Conservation (phyloP, 176 grass and related monocot species). For the Oryza nivara region DNA sequence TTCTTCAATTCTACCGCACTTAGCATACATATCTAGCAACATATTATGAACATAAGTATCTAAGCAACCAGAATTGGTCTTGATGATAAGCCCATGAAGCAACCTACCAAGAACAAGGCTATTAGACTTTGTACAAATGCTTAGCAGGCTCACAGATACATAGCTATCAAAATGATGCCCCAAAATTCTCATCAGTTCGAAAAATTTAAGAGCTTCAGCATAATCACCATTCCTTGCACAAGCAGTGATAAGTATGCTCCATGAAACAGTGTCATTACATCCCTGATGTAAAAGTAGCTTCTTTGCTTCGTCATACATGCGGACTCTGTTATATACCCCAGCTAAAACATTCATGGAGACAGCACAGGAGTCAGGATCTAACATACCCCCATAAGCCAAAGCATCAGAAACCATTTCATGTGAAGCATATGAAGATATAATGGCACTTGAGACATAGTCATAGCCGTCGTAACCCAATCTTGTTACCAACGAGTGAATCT, state of each 20-base stretch:
- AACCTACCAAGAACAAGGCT: constrained; percentile 65
- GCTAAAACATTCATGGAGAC: constrained; percentile 60
- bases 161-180: constrained; percentile 57
- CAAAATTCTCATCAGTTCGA: constrained; percentile 61
- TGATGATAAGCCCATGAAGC: constrained; percentile 72
- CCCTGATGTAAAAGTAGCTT: constrained; percentile 55
- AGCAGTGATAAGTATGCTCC: constrained; percentile 77
- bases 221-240: constrained; percentile 60
- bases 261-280: constrained; percentile 60
- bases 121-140: constrained; percentile 71
- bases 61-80: constrained; percentile 51
- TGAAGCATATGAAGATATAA: constrained; percentile 71
- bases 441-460: constrained; percentile 63
- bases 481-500: constrained; percentile 71
- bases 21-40: constrained; percentile 86
- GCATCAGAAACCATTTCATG: constrained; percentile 53
- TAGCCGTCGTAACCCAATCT: constrained; percentile 64
- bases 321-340: constrained; percentile 61
- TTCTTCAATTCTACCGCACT: constrained; percentile 81
- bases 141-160: constrained; percentile 59
- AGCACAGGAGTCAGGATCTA: constrained; percentile 39
- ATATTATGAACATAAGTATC: constrained; percentile 68
- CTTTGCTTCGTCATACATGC: constrained; percentile 56
- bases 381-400: constrained; percentile 44
- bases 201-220: constrained; percentile 56